Percentiles rank a stretch among this genome's conserved stretches.
These are phyloP conservation scores for Thyridium curvatum DNA, from an alignment of 2,329 filamentous ascomycete species.

Conservation along the genomic window DNA sequence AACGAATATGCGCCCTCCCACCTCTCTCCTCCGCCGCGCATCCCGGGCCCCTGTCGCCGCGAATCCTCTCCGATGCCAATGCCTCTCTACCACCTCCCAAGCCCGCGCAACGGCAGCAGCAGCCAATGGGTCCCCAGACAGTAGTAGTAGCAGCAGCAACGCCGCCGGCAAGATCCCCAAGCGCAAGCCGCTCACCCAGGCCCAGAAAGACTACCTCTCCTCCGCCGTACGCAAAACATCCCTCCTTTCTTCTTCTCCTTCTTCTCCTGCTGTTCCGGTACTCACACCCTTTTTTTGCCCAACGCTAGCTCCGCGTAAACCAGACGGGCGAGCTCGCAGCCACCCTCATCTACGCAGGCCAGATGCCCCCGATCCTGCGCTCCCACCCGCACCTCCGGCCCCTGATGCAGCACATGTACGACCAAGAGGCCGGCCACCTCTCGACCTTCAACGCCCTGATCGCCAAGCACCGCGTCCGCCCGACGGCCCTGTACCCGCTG, in stretches of 20 bases:
- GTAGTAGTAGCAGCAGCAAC: constrained; percentile 10
- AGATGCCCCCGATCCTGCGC: constrained; percentile 73
- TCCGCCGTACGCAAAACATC: constrained; percentile 57
- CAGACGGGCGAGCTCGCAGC: constrained; percentile 97
- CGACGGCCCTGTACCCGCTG: constrained; percentile 85
- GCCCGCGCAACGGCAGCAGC: constrained; percentile 5
- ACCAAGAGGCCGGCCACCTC: constrained; percentile 88
- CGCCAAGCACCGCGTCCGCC: constrained; percentile 80
- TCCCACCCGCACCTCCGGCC: constrained; percentile 82
- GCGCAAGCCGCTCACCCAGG: constrained; percentile 57
- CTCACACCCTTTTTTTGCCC: constrained; percentile 9
- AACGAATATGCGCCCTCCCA: too few relatives aligned
- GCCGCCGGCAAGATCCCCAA: constrained; percentile 25
- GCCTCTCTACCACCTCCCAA: constrained; percentile 14
- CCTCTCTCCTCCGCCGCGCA: too few relatives aligned
- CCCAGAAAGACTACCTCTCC: constrained; percentile 69
- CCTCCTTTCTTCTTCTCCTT: constrained; percentile 2
- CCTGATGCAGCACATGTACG: constrained; percentile 96
- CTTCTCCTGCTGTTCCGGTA: constrained; percentile 1
- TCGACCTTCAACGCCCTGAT: constrained; percentile 78
- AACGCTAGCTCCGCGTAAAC: constrained; percentile 74
- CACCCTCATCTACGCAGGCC: constrained; percentile 85
- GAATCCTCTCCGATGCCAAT: constrained; percentile 1
- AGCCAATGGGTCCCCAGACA: constrained; percentile 7
- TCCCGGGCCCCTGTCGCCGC: too few relatives aligned